A percentile compares a stretch with the other conserved stretches of the same genome.
These are phyloP conservation scores for Nicotiana benthamiana DNA, from an alignment of 257 asterid genomes.

Conservation along the genomic window DNA sequence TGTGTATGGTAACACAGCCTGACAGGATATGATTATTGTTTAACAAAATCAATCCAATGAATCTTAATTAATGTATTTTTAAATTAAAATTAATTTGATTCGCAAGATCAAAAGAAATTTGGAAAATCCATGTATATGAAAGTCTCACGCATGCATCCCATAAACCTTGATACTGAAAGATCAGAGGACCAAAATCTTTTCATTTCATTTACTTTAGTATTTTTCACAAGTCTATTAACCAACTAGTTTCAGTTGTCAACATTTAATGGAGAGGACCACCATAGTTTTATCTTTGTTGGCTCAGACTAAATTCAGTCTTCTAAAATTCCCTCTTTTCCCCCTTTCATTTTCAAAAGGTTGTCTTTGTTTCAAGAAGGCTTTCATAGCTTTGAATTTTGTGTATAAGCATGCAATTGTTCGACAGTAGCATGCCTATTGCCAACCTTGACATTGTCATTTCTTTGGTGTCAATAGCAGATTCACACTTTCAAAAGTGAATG, in stretches of 20 bases:
- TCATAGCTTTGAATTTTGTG: constrained; percentile 4
- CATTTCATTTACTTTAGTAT: neutral
- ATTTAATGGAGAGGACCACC: neutral
- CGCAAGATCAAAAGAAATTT: neutral
- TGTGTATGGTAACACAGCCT: no score
- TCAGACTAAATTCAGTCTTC: neutral
- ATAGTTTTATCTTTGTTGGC: neutral
- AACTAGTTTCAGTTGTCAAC: neutral
- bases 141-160: neutral
- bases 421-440: constrained; percentile 4
- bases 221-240: neutral
- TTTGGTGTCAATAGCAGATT: neutral
- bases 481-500: neutral
- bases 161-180: constrained; percentile 1
- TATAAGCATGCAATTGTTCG: neutral
- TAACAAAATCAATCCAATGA: no score
- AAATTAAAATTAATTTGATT: neutral
- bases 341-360: constrained; percentile 2
- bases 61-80: neutral
- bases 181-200: neutral
- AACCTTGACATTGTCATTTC: neutral
- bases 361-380: neutral
- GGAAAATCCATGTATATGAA: neutral
- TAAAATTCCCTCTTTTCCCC: neutral
- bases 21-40: no score